A percentile compares a stretch with the other conserved stretches of the same genome.
Conservation (phyloP, 2,329 filamentous ascomycete species). For the Aspergillus piperis region DNA sequence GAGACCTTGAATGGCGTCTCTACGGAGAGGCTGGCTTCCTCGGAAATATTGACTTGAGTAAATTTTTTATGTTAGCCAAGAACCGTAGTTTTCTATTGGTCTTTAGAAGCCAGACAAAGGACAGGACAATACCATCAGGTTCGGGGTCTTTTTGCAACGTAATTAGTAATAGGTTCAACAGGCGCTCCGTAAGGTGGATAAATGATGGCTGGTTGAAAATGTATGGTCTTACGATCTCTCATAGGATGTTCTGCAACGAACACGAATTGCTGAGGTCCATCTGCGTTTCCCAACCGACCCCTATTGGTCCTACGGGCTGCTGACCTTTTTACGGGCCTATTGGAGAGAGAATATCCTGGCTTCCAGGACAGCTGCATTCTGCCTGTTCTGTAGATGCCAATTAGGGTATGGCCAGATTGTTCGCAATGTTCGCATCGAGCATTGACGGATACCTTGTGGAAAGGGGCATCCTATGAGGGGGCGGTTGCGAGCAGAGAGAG, state of each 20-base stretch:
- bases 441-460: background rate
- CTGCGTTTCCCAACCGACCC: background rate
- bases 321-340: constrained; percentile 1
- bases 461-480: no score
- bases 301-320: background rate
- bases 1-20: no score
- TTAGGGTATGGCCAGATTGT: background rate
- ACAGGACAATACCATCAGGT: background rate
- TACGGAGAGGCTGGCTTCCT: no score
- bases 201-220: background rate
- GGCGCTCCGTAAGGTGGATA: background rate
- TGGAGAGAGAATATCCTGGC: constrained; percentile 3
- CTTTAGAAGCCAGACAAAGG: background rate
- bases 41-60: no score
- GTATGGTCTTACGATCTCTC: background rate
- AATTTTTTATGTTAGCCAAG: no score
- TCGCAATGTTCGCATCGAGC: background rate
- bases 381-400: background rate
- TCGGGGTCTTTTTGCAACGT: background rate
- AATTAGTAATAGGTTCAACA: background rate
- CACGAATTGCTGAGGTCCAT: background rate
- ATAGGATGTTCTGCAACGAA: constrained; percentile 2
- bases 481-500: no score
- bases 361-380: constrained; percentile 8
- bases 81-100: no score